Conservation (phyloP, 805 yeast species). For the Kregervanrija delftensis region DNA sequence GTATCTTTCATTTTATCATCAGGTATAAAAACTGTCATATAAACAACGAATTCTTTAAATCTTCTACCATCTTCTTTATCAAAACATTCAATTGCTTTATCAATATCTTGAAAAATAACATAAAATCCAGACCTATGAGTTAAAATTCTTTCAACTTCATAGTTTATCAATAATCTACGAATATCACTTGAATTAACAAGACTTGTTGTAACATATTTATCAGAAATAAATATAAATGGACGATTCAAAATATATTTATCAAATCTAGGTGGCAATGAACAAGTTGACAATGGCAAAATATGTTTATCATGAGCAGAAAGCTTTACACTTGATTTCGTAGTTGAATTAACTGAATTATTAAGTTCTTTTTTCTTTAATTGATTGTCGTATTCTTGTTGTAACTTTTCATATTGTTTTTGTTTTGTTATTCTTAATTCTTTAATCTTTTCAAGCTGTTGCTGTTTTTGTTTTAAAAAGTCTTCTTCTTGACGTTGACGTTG, state of each 20-base stretch:
- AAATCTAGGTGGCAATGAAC: constrained; percentile 41
- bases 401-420: background rate
- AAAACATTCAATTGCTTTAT: constrained; percentile 56
- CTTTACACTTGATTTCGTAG: constrained; percentile 3
- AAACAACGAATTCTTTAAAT: constrained; percentile 40
- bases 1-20: constrained; percentile 29
- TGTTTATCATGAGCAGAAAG: constrained; percentile 27
- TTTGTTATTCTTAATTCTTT: constrained; percentile 6
- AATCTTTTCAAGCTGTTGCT: constrained; percentile 11
- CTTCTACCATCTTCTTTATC: constrained; percentile 52
- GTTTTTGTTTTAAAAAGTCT: constrained; percentile 19
- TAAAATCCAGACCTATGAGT: constrained; percentile 63
- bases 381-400: background rate
- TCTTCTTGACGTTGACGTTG: constrained; percentile 28
- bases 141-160: constrained; percentile 60
- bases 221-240: constrained; percentile 51
- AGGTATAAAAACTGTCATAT: constrained; percentile 54
- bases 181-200: constrained; percentile 49
- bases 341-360: background rate
- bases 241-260: constrained; percentile 44
- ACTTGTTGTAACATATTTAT: constrained; percentile 41
- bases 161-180: constrained; percentile 48
- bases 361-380: background rate
- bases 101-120: constrained; percentile 55
- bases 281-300: constrained; percentile 19